These are phyloP conservation scores for Recurvomyces mirabilis DNA, from an alignment of 495 filamentous ascomycete species.

Conservation along the genomic window DNA sequence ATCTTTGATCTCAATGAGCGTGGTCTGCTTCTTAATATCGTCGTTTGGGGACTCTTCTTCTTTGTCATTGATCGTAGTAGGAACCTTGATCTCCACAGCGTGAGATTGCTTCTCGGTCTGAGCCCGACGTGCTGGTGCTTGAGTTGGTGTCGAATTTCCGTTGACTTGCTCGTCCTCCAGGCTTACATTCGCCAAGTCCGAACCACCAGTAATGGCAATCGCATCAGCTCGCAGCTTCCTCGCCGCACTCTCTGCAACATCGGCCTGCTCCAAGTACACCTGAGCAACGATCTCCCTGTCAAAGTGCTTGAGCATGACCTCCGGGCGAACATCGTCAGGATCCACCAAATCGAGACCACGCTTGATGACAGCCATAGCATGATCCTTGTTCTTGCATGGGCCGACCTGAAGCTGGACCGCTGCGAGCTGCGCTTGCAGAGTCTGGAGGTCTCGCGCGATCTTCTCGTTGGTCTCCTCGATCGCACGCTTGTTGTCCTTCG, in stretches of 20 bases:
- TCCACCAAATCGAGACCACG: background rate
- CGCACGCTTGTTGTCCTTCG: background rate
- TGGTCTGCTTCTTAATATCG: too few species aligned
- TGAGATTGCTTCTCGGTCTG: too few species aligned
- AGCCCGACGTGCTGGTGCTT: too few species aligned
- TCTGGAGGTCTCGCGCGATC: background rate
- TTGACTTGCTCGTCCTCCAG: too few species aligned
- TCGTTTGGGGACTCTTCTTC: too few species aligned
- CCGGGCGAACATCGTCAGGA: background rate
- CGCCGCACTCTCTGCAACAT: constrained; percentile 8
- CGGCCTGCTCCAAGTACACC: constrained; percentile 9
- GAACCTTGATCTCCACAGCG: too few species aligned
- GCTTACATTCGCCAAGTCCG: too few species aligned
- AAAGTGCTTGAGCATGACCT: constrained; percentile 3
- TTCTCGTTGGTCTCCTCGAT: background rate
- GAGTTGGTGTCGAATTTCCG: too few species aligned
- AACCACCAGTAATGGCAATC: background rate
- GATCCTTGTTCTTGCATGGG: too few species aligned
- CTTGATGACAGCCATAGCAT: background rate
- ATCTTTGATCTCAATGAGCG: too few species aligned
- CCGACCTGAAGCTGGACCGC: background rate
- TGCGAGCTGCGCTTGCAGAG: constrained; percentile 3
- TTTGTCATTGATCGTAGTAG: too few species aligned
- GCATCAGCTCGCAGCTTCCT: constrained; percentile 1
- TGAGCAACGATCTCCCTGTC: background rate